These are phyloP conservation scores for Cymbidium sinense DNA, from an alignment of 106 monocot genomes.

Conservation along the genomic window DNA sequence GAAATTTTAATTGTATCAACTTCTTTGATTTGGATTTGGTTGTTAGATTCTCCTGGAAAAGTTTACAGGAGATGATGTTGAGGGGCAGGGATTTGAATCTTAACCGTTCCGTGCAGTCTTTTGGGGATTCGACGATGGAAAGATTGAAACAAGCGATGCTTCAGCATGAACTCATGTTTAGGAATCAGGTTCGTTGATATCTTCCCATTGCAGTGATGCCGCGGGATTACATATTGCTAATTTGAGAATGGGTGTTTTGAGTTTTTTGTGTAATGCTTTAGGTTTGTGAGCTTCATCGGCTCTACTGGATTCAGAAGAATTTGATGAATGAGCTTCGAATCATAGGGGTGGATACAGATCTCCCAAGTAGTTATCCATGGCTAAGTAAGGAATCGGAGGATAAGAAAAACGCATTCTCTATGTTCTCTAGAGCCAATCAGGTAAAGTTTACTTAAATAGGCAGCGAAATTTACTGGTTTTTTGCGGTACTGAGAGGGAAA, in stretches of 20 bases:
- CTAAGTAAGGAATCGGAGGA: not conserved
- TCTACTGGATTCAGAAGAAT: slow-evolving; percentile 77
- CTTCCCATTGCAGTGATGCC: not conserved
- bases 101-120: slow-evolving; percentile 5
- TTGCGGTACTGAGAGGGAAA: not conserved
- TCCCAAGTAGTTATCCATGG: not conserved
- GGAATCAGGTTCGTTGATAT: slow-evolving; percentile 35
- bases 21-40: not conserved
- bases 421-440: not conserved
- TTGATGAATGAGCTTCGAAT: slow-evolving; percentile 27
- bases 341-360: slow-evolving; percentile 4
- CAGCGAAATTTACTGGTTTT: not conserved
- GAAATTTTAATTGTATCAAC: not conserved
- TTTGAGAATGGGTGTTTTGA: not conserved
- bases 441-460: not conserved
- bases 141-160: slow-evolving; percentile 48
- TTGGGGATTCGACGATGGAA: slow-evolving; percentile 32
- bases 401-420: not conserved
- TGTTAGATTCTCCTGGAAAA: not conserved
- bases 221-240: not conserved
- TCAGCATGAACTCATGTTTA: slow-evolving; percentile 46
- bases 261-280: slow-evolving; percentile 13
- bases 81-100: slow-evolving; percentile 30
- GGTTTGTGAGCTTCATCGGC: slow-evolving; percentile 66
- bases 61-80: slow-evolving; percentile 6